Percentiles rank a stretch among this genome's conserved stretches.
These are phyloP conservation scores for Aspergillus sp. DNA, from an alignment of 2,329 filamentous ascomycete species.

Conservation along the genomic window DNA sequence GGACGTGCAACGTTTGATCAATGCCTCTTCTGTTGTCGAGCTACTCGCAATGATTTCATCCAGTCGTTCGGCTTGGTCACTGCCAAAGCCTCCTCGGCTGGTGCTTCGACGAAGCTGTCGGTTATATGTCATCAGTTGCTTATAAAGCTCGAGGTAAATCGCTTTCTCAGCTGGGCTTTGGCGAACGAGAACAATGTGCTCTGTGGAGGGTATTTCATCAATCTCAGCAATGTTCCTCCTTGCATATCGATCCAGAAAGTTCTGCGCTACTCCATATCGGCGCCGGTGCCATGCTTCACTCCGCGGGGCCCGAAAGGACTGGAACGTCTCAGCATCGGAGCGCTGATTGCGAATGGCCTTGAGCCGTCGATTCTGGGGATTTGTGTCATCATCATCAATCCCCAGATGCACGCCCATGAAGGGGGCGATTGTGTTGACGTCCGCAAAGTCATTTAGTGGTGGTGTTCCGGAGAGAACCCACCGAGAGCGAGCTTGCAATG, in stretches of 20 bases:
- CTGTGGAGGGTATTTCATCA: constrained; percentile 45
- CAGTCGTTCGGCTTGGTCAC: constrained; percentile 39
- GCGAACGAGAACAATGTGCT: constrained; percentile 45
- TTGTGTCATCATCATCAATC: constrained; percentile 51
- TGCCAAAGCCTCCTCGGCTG: constrained; percentile 23
- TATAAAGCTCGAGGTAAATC: constrained; percentile 56
- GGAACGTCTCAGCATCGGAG: constrained; percentile 55
- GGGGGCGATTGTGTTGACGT: constrained; percentile 59
- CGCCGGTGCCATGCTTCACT: constrained; percentile 54
- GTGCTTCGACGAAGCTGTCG: constrained; percentile 41
- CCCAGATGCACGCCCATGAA: constrained; percentile 58
- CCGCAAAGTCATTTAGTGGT: constrained; percentile 55
- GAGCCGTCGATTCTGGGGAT: constrained; percentile 48
- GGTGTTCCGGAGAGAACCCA: constrained; percentile 68
- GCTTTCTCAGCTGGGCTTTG: constrained; percentile 51
- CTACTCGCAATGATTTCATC: constrained; percentile 49
- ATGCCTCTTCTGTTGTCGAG: constrained; percentile 51
- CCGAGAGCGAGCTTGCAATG: constrained; percentile 51
- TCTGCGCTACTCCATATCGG: constrained; percentile 54
- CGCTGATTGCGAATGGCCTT: constrained; percentile 27
- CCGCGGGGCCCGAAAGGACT: constrained; percentile 50
- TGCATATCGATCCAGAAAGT: constrained; percentile 56
- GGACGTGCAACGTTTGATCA: constrained; percentile 50
- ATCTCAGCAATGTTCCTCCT: constrained; percentile 48
- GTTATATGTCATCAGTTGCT: constrained; percentile 52